Evolutionary conservation across 345 rosid genomes (phyloP), one percentile per base, ranked within the genome.

Genomic region (Psidium guajava): DNA sequence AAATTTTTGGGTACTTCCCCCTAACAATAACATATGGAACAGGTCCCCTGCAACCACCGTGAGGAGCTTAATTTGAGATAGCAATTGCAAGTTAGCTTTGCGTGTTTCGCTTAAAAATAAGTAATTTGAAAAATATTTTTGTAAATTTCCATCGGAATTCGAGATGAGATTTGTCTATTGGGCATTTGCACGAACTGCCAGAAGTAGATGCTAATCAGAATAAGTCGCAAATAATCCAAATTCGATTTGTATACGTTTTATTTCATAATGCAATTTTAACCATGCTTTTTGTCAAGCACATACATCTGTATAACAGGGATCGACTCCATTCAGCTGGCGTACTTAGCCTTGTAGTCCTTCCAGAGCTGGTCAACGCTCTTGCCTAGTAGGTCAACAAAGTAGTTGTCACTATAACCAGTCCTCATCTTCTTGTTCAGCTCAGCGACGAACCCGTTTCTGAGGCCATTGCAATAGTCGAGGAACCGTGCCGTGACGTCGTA

Each of bases 401-500:
- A 94, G 25, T 28, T 15, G 12, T 83, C 89, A 54, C 87, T 92
- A 14, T 93, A 94, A 2, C 90, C 93, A 82, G 5, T 88, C 57
- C 92, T 92, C 95, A 93, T 94, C 90, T 90, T 94, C 91, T 88
- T 87, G 85, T 94, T 94, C 22, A 93, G 89, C 36, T 93, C 91
- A 1, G 95, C 96, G 69, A 93, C 98, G 28, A 95, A 94, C 25
- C 95, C 95, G 85, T 89, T 88, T 80, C 85, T 91, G 22, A 91
- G 53, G 61, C 69, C 87, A 74, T 92, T 88, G 83, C 95, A 93
- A 6, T 94, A 95, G 9, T 93, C 95, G 84, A 95, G 88, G 81
- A 95, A 95, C 83, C 92, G 87, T 0, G 95, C 94, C 1, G 96
- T 93, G 15, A 94, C 91, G 51, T 93, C 98, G 6, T 93, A 93